These are phyloP conservation scores for Sporothrix luriei DNA, from an alignment of 2,329 filamentous ascomycete species.

Conservation along the genomic window DNA sequence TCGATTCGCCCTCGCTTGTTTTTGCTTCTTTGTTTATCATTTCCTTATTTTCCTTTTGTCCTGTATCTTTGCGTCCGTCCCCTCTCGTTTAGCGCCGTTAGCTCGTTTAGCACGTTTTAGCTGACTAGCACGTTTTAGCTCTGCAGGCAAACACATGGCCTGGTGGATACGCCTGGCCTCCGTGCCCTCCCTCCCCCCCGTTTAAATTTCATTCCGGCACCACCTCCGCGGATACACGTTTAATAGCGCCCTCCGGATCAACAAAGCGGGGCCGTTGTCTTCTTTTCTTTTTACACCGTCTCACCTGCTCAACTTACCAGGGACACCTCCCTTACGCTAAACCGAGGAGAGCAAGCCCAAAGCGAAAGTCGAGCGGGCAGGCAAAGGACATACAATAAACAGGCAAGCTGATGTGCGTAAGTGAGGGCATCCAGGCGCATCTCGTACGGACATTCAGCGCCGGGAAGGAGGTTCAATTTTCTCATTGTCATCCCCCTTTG, in stretches of 20 bases:
- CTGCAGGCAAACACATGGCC: neutral
- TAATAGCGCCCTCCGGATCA: slow-evolving; percentile 26
- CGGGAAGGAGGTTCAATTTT: neutral
- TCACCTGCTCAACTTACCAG: neutral
- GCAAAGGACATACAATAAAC: neutral
- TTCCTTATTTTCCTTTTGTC: neutral
- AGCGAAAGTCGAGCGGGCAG: neutral
- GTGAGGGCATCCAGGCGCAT: neutral
- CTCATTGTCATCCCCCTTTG: neutral
- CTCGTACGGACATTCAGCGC: neutral
- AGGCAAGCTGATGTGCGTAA: too few relatives aligned
- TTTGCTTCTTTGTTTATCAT: neutral
- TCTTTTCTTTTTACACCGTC: neutral
- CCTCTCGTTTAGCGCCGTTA: slow-evolving; percentile 9
- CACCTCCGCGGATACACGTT: slow-evolving; percentile 22
- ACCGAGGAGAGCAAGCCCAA: neutral
- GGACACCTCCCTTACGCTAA: neutral
- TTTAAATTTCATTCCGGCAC: slow-evolving; percentile 22
- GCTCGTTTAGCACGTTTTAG: slow-evolving; percentile 3
- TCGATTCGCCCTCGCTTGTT: neutral
- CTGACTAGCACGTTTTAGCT: slow-evolving; percentile 16
- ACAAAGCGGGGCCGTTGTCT: slow-evolving; percentile 8
- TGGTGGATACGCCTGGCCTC: neutral
- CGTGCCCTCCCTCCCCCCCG: neutral
- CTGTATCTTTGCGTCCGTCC: neutral